Conservation (phyloP, 352 stramenopile species). For the Pythium phragmitis region DNA sequence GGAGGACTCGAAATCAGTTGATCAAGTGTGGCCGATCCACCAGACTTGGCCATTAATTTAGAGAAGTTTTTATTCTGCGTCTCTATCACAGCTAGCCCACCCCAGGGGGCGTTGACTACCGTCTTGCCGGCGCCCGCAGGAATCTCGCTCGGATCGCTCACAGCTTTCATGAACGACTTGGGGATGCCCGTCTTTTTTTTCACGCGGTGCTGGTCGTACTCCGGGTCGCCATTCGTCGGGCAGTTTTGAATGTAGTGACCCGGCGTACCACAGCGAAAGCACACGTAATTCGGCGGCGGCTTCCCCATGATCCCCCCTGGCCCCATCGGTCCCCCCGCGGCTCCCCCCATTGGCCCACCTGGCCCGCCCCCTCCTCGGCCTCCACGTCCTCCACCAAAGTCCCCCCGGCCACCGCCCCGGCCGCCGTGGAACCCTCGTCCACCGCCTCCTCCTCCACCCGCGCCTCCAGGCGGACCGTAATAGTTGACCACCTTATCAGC, state of each 20-base stretch:
- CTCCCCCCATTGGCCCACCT: slow-evolving; percentile 47
- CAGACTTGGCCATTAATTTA: slow-evolving; percentile 90
- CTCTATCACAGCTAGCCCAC: slow-evolving; percentile 89
- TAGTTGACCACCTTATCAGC: slow-evolving; percentile 81
- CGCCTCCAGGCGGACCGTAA: slow-evolving; percentile 49
- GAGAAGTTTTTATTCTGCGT: slow-evolving; percentile 90
- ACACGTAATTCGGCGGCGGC: slow-evolving; percentile 83
- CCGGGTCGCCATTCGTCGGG: slow-evolving; percentile 84
- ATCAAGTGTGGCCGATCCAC: slow-evolving; percentile 87
- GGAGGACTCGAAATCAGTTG: slow-evolving; percentile 89
- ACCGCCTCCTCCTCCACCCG: slow-evolving; percentile 34
- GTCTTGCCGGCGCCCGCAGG: slow-evolving; percentile 80
- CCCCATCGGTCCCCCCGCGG: slow-evolving; percentile 28
- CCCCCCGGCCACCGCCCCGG: slow-evolving; percentile 11
- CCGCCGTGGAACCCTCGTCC: slow-evolving; percentile 24
- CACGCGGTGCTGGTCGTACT: slow-evolving; percentile 87
- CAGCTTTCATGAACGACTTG: slow-evolving; percentile 88
- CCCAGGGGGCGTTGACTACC: slow-evolving; percentile 84
- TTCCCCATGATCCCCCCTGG: slow-evolving; percentile 42
- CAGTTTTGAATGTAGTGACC: slow-evolving; percentile 90
- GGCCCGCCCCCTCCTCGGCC: slow-evolving; percentile 18
- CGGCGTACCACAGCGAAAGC: slow-evolving; percentile 78
- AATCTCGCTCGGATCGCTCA: slow-evolving; percentile 85
- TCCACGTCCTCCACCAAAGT: slow-evolving; percentile 30
- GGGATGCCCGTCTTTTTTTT: slow-evolving; percentile 88